Base-by-base conservation (phyloP, 2,329 filamentous ascomycete genomes). In the Lasiodiplodia gonubiensis region DNA sequence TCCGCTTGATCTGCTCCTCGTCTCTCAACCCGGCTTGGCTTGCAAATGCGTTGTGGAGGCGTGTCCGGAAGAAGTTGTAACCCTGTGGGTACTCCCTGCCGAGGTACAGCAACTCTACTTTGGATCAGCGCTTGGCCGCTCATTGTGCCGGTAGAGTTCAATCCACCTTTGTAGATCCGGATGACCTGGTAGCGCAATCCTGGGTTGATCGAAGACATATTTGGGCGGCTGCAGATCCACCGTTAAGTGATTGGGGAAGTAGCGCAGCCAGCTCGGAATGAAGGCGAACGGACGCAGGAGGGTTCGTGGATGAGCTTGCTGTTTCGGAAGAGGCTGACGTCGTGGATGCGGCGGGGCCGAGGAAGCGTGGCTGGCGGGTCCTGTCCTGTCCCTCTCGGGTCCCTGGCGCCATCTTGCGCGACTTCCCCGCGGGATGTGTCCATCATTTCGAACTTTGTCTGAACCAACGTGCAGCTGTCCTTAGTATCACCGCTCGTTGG, bases 1-100 rank as follows among this genome's bases (percentile, higher is more conserved):
- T 92, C 69, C 89, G 85, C 51, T 84, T 85, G 60, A 99, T 97
- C 73, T 92, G 85, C 8, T 86, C 87, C 70, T 94, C 90, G 71
- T 95, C 89, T 2, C 82, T 85, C 68, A 97, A 76, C 49, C 85
- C 79, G 2, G 89, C 87, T 72, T 96, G 93, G 55, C 88, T 88
- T 71, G 89, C 87, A 80, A 98, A 99, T 0, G 94, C 94, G 69
- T 89, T 88, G 81, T 97, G 93, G 11, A 97, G 82, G 2, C 93
- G 88, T 8, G 88, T 86, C 12, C 91, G 88, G 77, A 96, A 97
- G 81, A 94, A 97, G 35, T 84, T 81, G 81, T 88, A 96, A 55
- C 95, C 95, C 18, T 91, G 84, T 1, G 95, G 94, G 74, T 98
- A 98, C 68, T 94, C 91, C 67, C 90, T 88, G 39, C 94, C 93